phyloP scores from a whole-genome alignment of 228 moss, liverwort and hornwort genomes.

The Sphagnum fallax region DNA sequence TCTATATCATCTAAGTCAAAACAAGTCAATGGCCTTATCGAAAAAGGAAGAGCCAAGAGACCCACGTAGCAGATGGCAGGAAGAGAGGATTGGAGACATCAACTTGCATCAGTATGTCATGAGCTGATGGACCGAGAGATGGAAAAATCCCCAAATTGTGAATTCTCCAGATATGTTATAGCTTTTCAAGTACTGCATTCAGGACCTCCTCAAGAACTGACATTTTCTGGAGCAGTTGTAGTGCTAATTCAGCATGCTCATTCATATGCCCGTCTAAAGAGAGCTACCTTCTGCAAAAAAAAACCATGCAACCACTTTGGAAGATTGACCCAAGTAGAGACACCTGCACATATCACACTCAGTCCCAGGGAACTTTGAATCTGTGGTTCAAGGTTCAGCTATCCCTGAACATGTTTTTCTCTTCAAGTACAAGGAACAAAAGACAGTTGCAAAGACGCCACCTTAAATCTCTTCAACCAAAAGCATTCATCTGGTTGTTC shows the following conservation, averaged over 20 bases:
- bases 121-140: neutral
- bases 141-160: neutral
- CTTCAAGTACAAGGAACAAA: too few relatives aligned
- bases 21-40: too few relatives aligned
- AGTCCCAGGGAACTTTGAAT: too few relatives aligned
- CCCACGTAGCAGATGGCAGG: too few relatives aligned
- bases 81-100: neutral
- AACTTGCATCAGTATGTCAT: constrained; percentile 21
- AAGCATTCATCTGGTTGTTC: neutral
- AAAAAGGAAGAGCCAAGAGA: too few relatives aligned
- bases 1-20: too few relatives aligned
- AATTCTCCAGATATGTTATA: neutral
- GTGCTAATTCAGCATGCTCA: constrained; percentile 46
- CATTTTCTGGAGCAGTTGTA: constrained; percentile 16
- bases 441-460: neutral
- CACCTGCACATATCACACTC: constrained; percentile 37
- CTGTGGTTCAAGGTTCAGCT: too few relatives aligned
- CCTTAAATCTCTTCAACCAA: neutral
- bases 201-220: constrained; percentile 19
- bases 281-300: constrained; percentile 48
- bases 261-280: constrained; percentile 54
- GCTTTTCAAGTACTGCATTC: neutral
- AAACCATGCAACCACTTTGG: constrained; percentile 64
- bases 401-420: too few relatives aligned
- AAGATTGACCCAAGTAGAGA: constrained; percentile 80